phyloP scores from a whole-genome alignment of 2,329 filamentous ascomycete genomes.

The Ascosphaera apis region DNA sequence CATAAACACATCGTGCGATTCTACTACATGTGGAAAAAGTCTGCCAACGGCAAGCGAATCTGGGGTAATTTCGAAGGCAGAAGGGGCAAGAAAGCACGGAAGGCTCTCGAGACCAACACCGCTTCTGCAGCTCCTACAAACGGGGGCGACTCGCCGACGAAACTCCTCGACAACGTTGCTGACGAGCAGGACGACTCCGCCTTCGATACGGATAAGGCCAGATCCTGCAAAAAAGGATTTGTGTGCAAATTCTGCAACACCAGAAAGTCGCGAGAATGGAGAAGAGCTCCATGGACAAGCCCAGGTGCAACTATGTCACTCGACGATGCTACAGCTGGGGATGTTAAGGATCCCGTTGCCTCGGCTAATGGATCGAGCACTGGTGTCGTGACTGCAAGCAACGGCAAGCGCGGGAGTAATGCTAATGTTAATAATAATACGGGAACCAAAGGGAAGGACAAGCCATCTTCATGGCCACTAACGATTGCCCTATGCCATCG shows the following conservation, averaged over 20 bases:
- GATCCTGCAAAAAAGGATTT: conserved; percentile 56
- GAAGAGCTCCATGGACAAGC: conserved; percentile 58
- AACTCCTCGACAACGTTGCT: conserved; percentile 76
- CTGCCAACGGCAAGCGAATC: conserved; percentile 57
- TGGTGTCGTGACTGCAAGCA: too few species aligned
- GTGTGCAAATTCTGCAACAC: conserved; percentile 83
- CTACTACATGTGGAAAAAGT: conserved; percentile 98
- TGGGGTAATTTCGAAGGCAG: conserved; percentile 77
- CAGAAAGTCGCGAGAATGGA: conserved; percentile 67
- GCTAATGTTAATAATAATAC: too few species aligned
- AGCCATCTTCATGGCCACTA: too few species aligned
- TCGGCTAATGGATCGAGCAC: too few species aligned
- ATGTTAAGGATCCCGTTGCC: too few species aligned
- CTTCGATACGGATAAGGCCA: conserved; percentile 73
- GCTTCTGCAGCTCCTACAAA: too few species aligned
- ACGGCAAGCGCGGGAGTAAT: conserved; percentile 62
- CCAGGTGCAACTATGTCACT: conserved; percentile 45
- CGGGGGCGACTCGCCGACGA: conserved; percentile 38
- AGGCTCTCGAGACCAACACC: conserved; percentile 33
- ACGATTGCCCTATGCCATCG: conserved; percentile 70
- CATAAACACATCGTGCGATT: conserved; percentile 68
- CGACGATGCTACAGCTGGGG: conserved; percentile 36
- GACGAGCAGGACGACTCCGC: conserved; percentile 87
- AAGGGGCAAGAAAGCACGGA: conserved; percentile 73
- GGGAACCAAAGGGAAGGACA: too few species aligned